These are phyloP conservation scores for Tuber indicum DNA, from an alignment of 495 filamentous ascomycete species.

Conservation along the genomic window DNA sequence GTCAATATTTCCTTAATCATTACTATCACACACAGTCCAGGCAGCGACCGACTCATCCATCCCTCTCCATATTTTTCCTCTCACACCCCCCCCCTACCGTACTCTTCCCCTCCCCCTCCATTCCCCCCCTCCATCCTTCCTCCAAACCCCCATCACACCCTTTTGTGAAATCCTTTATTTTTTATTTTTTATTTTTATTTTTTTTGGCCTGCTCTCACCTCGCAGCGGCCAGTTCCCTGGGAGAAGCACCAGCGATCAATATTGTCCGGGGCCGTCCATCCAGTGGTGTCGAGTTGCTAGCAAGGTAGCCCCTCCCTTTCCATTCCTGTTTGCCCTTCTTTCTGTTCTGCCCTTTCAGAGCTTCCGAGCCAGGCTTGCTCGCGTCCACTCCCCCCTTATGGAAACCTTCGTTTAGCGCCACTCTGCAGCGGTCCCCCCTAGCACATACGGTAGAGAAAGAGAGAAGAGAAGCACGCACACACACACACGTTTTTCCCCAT, in stretches of 20 bases:
- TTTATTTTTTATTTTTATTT: slow-evolving; percentile 9
- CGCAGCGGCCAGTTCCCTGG: slow-evolving; percentile 37
- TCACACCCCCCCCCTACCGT: slow-evolving; percentile 25
- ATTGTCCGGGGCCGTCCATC: slow-evolving; percentile 30
- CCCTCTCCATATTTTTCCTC: slow-evolving; percentile 20
- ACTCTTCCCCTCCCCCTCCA: slow-evolving; percentile 16
- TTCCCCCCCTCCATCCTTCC: slow-evolving; percentile 17
- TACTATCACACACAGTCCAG: neutral
- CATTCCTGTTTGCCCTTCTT: slow-evolving; percentile 16
- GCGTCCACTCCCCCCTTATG: slow-evolving; percentile 34
- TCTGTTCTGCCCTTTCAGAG: slow-evolving; percentile 16
- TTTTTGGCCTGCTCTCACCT: slow-evolving; percentile 26
- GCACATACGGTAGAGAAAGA: neutral
- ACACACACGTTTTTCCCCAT: neutral
- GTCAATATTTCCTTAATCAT: neutral
- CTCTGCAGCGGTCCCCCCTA: slow-evolving; percentile 26
- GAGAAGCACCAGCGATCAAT: slow-evolving; percentile 38
- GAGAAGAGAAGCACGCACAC: too few relatives aligned
- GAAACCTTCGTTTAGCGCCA: slow-evolving; percentile 34
- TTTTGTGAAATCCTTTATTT: slow-evolving; percentile 15
- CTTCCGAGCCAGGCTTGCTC: slow-evolving; percentile 4
- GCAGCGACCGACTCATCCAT: slow-evolving; percentile 20
- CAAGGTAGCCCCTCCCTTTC: slow-evolving; percentile 19
- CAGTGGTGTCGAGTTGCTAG: slow-evolving; percentile 31
- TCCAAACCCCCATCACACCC: slow-evolving; percentile 25